phyloP scores from a whole-genome alignment of 192 early-diverging fungal species.

The Gaertneriomyces sp. region DNA sequence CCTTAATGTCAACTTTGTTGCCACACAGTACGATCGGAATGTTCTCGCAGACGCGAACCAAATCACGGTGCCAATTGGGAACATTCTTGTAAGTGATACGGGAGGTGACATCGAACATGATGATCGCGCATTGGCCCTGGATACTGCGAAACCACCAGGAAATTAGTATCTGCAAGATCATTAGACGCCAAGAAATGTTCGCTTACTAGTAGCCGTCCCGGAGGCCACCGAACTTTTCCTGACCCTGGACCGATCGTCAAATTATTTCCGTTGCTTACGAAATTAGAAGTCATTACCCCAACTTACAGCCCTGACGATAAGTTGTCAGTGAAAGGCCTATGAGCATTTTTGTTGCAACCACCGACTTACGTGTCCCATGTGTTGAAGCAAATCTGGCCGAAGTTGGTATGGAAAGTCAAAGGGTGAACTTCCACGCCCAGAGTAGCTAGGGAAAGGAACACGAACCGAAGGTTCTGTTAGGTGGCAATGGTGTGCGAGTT shows the following conservation, averaged over 20 bases:
- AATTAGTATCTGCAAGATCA: neutral
- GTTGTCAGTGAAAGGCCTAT: neutral
- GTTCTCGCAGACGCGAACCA: constrained; percentile 99
- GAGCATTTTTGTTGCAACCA: neutral
- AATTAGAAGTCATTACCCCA: neutral
- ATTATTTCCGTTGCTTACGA: neutral
- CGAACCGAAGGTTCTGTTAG: neutral
- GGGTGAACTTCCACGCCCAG: constrained; percentile 99
- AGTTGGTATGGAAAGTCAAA: constrained; percentile 96
- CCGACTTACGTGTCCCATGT: constrained; percentile 89
- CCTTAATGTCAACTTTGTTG: constrained; percentile 99
- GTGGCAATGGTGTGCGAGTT: too few relatives aligned
- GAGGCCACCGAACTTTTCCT: constrained; percentile 99
- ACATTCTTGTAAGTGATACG: constrained; percentile 99
- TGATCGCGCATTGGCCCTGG: constrained; percentile 98
- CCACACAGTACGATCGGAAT: constrained; percentile 99
- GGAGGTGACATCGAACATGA: constrained; percentile 99
- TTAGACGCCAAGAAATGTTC: neutral
- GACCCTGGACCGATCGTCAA: constrained; percentile 50
- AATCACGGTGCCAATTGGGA: constrained; percentile 99
- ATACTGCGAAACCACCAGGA: constrained; percentile 52
- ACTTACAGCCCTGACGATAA: constrained; percentile 16
- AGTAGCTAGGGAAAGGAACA: constrained; percentile 65
- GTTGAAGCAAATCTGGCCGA: constrained; percentile 95
- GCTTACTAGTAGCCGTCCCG: constrained; percentile 98